phyloP scores from a whole-genome alignment of 2,329 filamentous ascomycete genomes.

The Scedosporium boydii region DNA sequence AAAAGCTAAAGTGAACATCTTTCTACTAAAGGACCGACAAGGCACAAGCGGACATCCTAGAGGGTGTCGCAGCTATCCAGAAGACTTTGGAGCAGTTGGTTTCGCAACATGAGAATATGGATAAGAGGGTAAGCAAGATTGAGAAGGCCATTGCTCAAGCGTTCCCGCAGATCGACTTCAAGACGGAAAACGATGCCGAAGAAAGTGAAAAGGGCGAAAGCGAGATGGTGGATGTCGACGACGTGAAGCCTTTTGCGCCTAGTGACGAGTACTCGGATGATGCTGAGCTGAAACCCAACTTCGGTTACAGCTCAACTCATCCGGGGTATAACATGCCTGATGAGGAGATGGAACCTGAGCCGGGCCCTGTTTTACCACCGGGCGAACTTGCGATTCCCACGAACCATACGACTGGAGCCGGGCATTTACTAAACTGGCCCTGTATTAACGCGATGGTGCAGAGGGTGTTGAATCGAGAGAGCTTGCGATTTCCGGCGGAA shows the following conservation, averaged over 20 bases:
- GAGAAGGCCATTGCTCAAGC: conserved; percentile 12
- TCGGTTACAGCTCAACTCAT: conserved; percentile 11
- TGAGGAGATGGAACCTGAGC: conserved; percentile 35
- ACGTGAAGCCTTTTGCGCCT: not conserved
- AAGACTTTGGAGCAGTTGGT: conserved; percentile 18
- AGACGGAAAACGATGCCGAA: conserved; percentile 3
- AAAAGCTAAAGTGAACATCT: not conserved
- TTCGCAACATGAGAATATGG: not conserved
- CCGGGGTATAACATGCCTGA: conserved; percentile 28
- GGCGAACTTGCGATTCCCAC: conserved; percentile 65
- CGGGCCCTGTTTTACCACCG: conserved; percentile 38
- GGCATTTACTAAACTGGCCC: conserved; percentile 66
- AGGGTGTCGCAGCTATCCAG: conserved; percentile 36
- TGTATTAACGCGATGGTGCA: conserved; percentile 57
- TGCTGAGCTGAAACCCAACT: not conserved
- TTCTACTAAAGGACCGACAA: conserved; percentile 42
- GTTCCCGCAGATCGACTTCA: conserved; percentile 6
- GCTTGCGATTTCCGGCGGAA: conserved; percentile 49
- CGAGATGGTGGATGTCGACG: conserved; percentile 4
- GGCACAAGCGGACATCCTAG: conserved; percentile 49
- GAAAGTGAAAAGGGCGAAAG: not conserved
- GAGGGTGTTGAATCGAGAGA: conserved; percentile 34
- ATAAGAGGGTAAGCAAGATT: conserved; percentile 5
- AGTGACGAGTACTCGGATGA: not conserved
- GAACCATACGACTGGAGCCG: conserved; percentile 85